Base-by-base conservation (phyloP, 1,139 yeast genomes). In the Magnusiomyces fungicola region DNA sequence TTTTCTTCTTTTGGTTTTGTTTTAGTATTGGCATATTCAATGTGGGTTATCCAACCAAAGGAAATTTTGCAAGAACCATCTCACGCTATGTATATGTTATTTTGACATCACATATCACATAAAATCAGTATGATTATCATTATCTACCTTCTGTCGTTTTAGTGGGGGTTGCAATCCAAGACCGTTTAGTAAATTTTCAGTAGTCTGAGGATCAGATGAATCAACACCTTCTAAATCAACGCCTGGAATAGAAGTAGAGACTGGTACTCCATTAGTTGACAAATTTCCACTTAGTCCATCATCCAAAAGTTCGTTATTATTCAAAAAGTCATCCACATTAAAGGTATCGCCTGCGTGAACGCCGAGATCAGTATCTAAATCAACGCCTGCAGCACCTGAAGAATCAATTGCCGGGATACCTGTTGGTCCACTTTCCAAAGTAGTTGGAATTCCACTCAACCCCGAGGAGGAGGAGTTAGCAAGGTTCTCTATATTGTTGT, bases 301-400 rank as follows among this genome's bases (percentile, higher is more conserved):
- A 29, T 41, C 44, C 10, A 41, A 19, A 16, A 41, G 22, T 10
- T 41, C 44, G 10, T 18, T 30, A 19, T 23, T 21, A 14, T 30
- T 41, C 36, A 41, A 41, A 29, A 41, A 41, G 36, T 41, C 44
- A 25, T 41, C 44, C 16, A 41, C 44, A 16, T 41, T 41, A 18
- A 41, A 41, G 14, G 18, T 21, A n/a, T 41, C 44, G 34, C 37
- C 21, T 32, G 36, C 44, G 23, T 23, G 18, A 34, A 42, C 47
- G 3, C 25, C 12, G 34, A 21, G 24, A 37, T 25, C 30, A 30
- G n/a, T 6, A 7, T 18, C 36, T 5, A 32, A 18, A 14, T 14
- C n/a, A 4, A 12, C 46, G 18, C 41, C 41, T 10, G 27, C 7
- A 22, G 16, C 18, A 12, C 29, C 12, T 22, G 25, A 12, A 5